Evolutionary conservation across 805 yeast genomes (phyloP), one percentile per base, ranked within the genome.

Genomic region (Metschnikowia baotianmanensis): DNA sequence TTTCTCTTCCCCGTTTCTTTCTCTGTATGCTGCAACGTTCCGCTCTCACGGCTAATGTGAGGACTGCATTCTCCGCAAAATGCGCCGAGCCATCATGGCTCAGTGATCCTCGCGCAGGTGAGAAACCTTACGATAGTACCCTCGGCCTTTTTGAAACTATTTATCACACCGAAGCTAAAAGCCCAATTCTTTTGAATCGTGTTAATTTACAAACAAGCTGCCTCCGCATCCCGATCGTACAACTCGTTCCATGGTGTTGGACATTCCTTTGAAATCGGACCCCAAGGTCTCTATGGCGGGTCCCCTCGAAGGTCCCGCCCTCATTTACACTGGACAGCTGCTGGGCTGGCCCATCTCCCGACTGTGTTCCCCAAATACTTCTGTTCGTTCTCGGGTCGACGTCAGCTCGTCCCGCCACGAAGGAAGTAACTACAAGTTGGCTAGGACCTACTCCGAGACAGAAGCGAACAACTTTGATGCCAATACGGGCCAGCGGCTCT

Each of bases 381-480:
- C 43, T 15, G 35, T 40, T 6, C 38, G 23, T 34, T 34, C 39
- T 25, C 38, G 28, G 17, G 17, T 25, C 20, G 43, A 40, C 11
- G 25, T 16, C 17, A 25, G 28, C 27, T 13, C 35, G 10, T 13
- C 31, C 31, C 30, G 43, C 6, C 25, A 31, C 20, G 44, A 40
- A 24, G 44, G 36, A 10, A 33, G 43, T 10, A 47, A 43, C 36
- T 57, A 54, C 40, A 65, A 64, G 39, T 52, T 77, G 29, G 68
- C 76, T 10, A 66, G 83, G 51, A 78, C 81, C 0, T 81, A 74
- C 52, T 82, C 88, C 2, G 89, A 82, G 47, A 75, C 74, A 17
- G 89, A 82, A 51, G 74, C 77, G 29, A 72, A 74, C 25, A 79
- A 80, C 45, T 83, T 80, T 58, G 78, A 78, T 51, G 64, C 62